phyloP scores from a whole-genome alignment of 1,139 yeast genomes.

The Geotrichum histeridarum region DNA sequence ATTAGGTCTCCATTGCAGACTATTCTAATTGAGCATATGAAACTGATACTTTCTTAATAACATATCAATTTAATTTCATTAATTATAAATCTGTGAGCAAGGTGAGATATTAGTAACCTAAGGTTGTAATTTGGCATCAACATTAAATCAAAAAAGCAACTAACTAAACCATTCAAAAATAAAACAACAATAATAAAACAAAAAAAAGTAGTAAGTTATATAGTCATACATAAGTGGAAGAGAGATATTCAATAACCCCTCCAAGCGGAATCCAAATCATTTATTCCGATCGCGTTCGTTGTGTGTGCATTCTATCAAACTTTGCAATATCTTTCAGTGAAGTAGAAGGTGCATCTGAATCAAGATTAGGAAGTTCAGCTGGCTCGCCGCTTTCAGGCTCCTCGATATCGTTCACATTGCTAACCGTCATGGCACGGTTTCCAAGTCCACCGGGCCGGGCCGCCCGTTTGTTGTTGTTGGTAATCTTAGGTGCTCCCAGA shows the following conservation, averaged over 20 bases:
- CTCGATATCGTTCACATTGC: neutral
- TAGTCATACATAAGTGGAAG: neutral
- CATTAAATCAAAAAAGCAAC: too few relatives aligned
- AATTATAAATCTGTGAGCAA: too few relatives aligned
- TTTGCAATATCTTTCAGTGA: too few relatives aligned
- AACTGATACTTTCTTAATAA: too few relatives aligned
- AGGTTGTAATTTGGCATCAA: too few relatives aligned
- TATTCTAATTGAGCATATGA: too few relatives aligned
- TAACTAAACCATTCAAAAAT: neutral
- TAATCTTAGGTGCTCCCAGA: neutral
- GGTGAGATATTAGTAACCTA: too few relatives aligned
- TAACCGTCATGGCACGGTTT: neutral
- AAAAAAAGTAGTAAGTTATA: neutral
- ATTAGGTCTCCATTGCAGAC: neutral
- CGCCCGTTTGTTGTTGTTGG: neutral
- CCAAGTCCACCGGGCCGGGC: neutral
- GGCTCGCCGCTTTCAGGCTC: neutral
- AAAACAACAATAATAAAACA: neutral
- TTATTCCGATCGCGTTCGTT: conserved; percentile 3
- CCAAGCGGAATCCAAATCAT: too few relatives aligned
- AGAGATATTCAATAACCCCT: too few relatives aligned
- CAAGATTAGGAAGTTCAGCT: too few relatives aligned
- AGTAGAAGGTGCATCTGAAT: too few relatives aligned
- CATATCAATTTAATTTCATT: too few relatives aligned
- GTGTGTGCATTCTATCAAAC: neutral